Base-by-base conservation (phyloP, 1,284 basidiomycete species). In the Veloporphyrellus conicus region DNA sequence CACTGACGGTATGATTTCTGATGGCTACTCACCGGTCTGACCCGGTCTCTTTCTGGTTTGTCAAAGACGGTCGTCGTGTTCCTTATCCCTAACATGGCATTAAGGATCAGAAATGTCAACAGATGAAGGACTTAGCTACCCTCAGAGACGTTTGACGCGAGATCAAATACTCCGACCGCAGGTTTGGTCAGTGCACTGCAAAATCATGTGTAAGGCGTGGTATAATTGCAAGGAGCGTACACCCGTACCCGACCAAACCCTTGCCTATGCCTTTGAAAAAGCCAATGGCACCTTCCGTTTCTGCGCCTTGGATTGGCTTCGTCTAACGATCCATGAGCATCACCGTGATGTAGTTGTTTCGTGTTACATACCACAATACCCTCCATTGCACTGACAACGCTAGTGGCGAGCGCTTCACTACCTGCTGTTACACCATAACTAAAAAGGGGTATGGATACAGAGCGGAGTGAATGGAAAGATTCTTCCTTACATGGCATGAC, bases 41-140 rank as follows among this genome's bases (percentile, higher is more conserved):
- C 81, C 16, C 94, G 85, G 61, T 98, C 95, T 47, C 94, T 81
- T 43, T 89, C 87, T 39, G 90, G 88, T 55, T 84, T 90, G 63
- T 99, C 96, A 57, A 99, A 99, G 2, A 98, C 95, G 3, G 93
- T 98, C 0, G 96, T 99, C 0, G 96, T 99, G 63, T 99, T 99
- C 34, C 96, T 82, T 54, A 98, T 93, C 23, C 90, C 90, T 58
- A 20, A 40, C 29, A 5, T 28, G 44, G 19, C 9, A 49, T 60
- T 41, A 55, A 15, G 11, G 16, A 47, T 16, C 39, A 20, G n/a
- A 18, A 34, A 28, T 15, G n/a, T 42, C 19, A 3, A 11, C 34
- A 23, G 19, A 28, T 55, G 15, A 22, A 3, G 10, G 23, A 31
- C 25, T 55, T 40, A 3, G 2, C 6, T 61, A 77, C 93, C 94